Evolutionary conservation across 2,329 filamentous ascomycete species (phyloP).

Genomic region (Fusarium pseudocircinatum): DNA sequence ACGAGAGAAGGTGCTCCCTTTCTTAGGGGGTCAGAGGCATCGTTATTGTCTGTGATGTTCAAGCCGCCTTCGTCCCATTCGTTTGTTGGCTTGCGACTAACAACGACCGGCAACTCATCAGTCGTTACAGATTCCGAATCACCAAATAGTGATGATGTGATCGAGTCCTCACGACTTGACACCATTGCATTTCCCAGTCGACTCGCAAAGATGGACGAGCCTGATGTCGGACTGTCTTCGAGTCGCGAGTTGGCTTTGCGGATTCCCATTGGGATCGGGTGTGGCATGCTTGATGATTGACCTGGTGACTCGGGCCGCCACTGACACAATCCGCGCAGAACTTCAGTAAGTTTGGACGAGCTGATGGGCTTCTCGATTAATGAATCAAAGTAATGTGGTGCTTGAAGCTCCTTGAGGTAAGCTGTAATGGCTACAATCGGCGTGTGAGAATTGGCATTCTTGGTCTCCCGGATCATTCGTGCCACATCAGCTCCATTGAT

Average conservation of each 20-base stretch:
- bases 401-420: constrained; percentile 96
- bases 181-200: constrained; percentile 79
- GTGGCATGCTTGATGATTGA: constrained; percentile 58
- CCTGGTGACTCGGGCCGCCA: constrained; percentile 81
- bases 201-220: constrained; percentile 75
- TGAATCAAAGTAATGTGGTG: constrained; percentile 94
- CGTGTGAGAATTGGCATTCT: constrained; percentile 92
- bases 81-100: constrained; percentile 76
- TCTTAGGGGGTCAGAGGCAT: constrained; percentile 47
- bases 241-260: constrained; percentile 70
- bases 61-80: constrained; percentile 85
- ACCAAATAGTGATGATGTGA: constrained; percentile 87
- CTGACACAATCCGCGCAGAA: constrained; percentile 86
- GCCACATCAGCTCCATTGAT: constrained; percentile 96
- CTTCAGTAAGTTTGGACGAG: constrained; percentile 87
- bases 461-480: constrained; percentile 96
- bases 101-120: constrained; percentile 80
- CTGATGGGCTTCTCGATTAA: constrained; percentile 97
- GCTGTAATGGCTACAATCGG: constrained; percentile 97
- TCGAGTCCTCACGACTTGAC: constrained; percentile 87
- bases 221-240: constrained; percentile 87
- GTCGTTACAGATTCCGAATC: constrained; percentile 82
- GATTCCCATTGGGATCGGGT: constrained; percentile 70
- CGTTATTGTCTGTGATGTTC: constrained; percentile 72
- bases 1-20: constrained; percentile 63